These are phyloP conservation scores for Durusdinium trenchii DNA, from an alignment of 73 alveolate species.

Conservation along the genomic window DNA sequence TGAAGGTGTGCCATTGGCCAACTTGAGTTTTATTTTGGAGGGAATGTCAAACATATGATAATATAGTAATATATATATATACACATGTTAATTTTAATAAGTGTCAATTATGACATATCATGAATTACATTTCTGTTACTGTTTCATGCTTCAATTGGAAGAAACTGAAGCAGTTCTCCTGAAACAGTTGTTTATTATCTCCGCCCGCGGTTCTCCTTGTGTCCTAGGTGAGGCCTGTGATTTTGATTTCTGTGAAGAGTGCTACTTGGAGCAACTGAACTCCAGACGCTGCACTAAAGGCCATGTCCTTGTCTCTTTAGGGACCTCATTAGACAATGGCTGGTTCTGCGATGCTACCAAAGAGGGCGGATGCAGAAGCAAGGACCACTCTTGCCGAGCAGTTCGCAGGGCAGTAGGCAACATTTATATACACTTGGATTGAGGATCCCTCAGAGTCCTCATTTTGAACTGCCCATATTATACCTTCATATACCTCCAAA, in stretches of 20 bases:
- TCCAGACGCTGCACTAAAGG: conserved; percentile 54
- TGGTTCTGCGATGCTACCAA: conserved; percentile 26
- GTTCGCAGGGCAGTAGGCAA: too few relatives aligned
- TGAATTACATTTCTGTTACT: too few relatives aligned
- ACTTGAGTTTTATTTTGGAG: background rate
- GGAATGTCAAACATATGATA: too few relatives aligned
- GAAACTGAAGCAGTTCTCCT: too few relatives aligned
- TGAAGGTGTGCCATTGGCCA: background rate
- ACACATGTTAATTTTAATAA: too few relatives aligned
- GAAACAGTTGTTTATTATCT: background rate
- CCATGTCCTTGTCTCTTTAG: conserved; percentile 26
- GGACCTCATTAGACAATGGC: conserved; percentile 46
- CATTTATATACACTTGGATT: too few relatives aligned
- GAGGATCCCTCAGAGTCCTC: background rate
- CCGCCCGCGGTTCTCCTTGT: background rate
- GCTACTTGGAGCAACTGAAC: conserved; percentile 91
- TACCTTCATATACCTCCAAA: too few relatives aligned
- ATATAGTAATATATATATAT: too few relatives aligned
- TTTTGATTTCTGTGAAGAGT: conserved; percentile 76
- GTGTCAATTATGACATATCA: too few relatives aligned
- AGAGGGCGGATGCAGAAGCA: conserved; percentile 77
- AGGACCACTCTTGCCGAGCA: background rate
- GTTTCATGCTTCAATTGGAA: too few relatives aligned
- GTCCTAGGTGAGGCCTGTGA: conserved; percentile 36
- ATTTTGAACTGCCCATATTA: background rate